Percentiles rank a stretch among this genome's conserved stretches.
phyloP scores from a whole-genome alignment of 78 protist species.

The Polysphondylium violaceum region DNA sequence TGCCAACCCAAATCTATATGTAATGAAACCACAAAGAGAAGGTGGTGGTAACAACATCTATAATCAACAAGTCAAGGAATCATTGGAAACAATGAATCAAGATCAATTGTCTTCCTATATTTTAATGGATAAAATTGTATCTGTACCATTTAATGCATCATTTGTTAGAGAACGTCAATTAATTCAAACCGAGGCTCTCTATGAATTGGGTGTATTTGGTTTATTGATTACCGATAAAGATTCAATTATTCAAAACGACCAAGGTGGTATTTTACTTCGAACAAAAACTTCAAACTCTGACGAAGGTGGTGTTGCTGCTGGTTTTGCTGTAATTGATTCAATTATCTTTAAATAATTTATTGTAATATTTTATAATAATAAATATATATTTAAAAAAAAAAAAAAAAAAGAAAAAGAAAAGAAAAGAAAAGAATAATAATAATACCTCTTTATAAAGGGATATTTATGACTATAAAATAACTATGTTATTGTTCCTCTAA shows the following conservation, averaged over 20 bases:
- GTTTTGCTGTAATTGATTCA: constrained; percentile 89
- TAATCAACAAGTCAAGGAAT: constrained; percentile 12
- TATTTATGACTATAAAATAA: too few species aligned
- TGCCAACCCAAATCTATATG: constrained; percentile 78
- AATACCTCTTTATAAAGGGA: too few species aligned
- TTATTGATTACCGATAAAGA: constrained; percentile 31
- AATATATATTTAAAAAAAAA: background rate
- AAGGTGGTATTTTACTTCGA: constrained; percentile 90
- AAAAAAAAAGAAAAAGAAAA: too few species aligned
- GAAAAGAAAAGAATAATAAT: background rate
- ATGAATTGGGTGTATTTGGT: constrained; percentile 89
- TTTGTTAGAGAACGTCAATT: constrained; percentile 36
- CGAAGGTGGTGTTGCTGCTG: constrained; percentile 96
- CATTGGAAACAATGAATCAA: constrained; percentile 21
- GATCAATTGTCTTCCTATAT: constrained; percentile 74
- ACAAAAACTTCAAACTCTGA: constrained; percentile 84
- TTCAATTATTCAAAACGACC: constrained; percentile 27
- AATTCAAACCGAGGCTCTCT: constrained; percentile 38
- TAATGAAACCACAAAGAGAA: constrained; percentile 97
- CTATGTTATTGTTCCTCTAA: too few species aligned
- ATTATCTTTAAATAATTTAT: constrained; percentile 6
- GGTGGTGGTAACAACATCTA: constrained; percentile 96
- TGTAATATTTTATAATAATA: too few species aligned
- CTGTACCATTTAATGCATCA: constrained; percentile 43
- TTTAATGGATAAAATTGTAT: constrained; percentile 92